Evolutionary conservation across 2,329 filamentous ascomycete species (phyloP), one percentile per base, ranked within the genome.

Genomic region (Hypoxylon sp.): DNA sequence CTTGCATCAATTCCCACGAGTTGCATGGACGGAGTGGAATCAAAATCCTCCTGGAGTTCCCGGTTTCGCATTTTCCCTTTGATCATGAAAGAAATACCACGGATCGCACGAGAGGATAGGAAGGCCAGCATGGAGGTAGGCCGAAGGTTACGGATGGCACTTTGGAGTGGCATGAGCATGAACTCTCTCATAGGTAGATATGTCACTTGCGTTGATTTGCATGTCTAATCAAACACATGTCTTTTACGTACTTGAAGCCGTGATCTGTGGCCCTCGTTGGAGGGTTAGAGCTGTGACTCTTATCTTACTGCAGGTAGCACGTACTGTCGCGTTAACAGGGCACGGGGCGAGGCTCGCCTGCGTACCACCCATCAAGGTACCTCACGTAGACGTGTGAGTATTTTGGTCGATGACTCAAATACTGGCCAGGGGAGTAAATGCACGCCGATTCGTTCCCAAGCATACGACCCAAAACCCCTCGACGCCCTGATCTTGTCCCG

Each of bases 11-110:
- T 57, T 42, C 56, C 31, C 62, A 46, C 41, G 18, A 45, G 57
- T 54, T 55, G 50, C 62, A 62, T 62, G 53, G 48, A 56, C 46
- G 52, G 51, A 29, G 47, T 24, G 37, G 35, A 40, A 20, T 43
- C n/a, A 31, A 47, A 47, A 37, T 53, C 47, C 31, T 21, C 38
- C 10, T 26, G 56, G 60, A 50, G 56, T 62, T 58, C 11, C 41
- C 20, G 42, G 43, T 50, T 54, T 31, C 18, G 31, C 31, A 35
- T 51, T 31, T 58, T 58, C 10, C 20, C 35, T 45, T 15, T 41
- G 13, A 24, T 18, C 21, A 10, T 6, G 18, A 29, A 29, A 10
- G 27, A 43, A 31, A 48, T 55, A 50, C 18, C 42, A 48, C 24
- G 20, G 21, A 31, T 18, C 11, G 24, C 33, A 31, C 20, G 27